Evolutionary conservation across 768 basidiomycete genomes (phyloP).

Genomic region (Cubamyces lactineus): DNA sequence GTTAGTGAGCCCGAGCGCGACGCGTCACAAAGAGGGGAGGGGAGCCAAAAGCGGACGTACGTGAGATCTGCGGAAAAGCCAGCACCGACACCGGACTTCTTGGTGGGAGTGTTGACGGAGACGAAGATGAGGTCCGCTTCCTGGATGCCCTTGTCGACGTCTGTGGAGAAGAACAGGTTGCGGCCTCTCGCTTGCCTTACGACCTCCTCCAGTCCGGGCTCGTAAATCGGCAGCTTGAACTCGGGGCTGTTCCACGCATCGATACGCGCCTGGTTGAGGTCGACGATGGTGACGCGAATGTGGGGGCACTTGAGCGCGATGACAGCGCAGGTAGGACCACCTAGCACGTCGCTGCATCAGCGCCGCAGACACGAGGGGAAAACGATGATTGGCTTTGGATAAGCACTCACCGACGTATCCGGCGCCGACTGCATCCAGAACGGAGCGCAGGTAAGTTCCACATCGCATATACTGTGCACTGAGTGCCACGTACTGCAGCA

Average conservation of each 20-base stretch:
- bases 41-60: conserved; percentile 50
- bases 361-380: neutral
- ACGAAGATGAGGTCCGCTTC: conserved; percentile 99
- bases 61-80: conserved; percentile 99
- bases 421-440: conserved; percentile 64
- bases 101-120: conserved; percentile 98
- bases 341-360: conserved; percentile 41
- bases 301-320: conserved; percentile 93
- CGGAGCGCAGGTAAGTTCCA: conserved; percentile 11
- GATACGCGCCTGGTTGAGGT: conserved; percentile 92
- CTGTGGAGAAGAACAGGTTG: conserved; percentile 97
- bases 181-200: conserved; percentile 86
- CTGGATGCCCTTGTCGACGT: conserved; percentile 89
- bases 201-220: conserved; percentile 93
- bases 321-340: conserved; percentile 94
- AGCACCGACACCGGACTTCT: conserved; percentile 96
- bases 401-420: conserved; percentile 84
- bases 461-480: conserved; percentile 24
- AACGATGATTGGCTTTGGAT: conserved; percentile 2
- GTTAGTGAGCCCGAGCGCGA: neutral
- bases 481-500: conserved; percentile 76
- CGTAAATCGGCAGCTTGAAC: conserved; percentile 92
- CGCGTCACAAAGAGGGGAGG: neutral
- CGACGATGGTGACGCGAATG: conserved; percentile 95
- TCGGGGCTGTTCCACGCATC: conserved; percentile 95